Evolutionary conservation across 371 early-diverging fungal genomes (phyloP).

Genomic region (Mycotypha africana): DNA sequence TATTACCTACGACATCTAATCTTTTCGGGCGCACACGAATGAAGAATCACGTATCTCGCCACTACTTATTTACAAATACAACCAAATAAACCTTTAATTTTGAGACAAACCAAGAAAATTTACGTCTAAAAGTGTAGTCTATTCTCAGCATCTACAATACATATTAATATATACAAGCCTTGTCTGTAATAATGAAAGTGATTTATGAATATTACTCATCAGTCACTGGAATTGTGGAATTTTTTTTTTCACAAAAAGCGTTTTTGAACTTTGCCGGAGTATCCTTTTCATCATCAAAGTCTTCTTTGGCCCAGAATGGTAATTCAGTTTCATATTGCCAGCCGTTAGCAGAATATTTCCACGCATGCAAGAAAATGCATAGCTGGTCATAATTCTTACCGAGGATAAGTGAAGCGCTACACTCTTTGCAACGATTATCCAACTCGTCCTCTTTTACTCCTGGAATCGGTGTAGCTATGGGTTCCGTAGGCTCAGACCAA

Average conservation of each 20-base stretch:
- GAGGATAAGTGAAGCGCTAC: constrained; percentile 37
- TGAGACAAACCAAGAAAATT: too few relatives aligned
- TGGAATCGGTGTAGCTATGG: neutral
- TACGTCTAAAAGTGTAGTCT: too few relatives aligned
- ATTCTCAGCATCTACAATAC: too few relatives aligned
- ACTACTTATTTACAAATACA: neutral
- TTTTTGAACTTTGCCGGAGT: constrained; percentile 12
- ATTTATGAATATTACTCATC: too few relatives aligned
- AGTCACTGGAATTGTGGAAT: too few relatives aligned
- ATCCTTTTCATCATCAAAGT: constrained; percentile 11
- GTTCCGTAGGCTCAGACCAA: constrained; percentile 10
- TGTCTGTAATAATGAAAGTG: too few relatives aligned
- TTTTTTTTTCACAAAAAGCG: neutral
- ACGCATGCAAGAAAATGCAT: constrained; percentile 83
- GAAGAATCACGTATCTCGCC: too few relatives aligned
- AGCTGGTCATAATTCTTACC: constrained; percentile 77
- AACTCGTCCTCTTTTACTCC: neutral
- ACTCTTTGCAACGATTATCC: constrained; percentile 42
- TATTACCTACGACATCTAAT: too few relatives aligned
- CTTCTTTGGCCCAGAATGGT: constrained; percentile 75
- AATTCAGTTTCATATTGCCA: constrained; percentile 74
- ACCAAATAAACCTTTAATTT: too few relatives aligned
- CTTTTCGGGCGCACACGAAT: too few relatives aligned
- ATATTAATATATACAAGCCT: neutral
- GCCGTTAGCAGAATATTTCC: constrained; percentile 60